Percentiles rank a stretch among this genome's conserved stretches.
phyloP scores from a whole-genome alignment of 2,329 filamentous ascomycete species.

The Fusarium buharicum region DNA sequence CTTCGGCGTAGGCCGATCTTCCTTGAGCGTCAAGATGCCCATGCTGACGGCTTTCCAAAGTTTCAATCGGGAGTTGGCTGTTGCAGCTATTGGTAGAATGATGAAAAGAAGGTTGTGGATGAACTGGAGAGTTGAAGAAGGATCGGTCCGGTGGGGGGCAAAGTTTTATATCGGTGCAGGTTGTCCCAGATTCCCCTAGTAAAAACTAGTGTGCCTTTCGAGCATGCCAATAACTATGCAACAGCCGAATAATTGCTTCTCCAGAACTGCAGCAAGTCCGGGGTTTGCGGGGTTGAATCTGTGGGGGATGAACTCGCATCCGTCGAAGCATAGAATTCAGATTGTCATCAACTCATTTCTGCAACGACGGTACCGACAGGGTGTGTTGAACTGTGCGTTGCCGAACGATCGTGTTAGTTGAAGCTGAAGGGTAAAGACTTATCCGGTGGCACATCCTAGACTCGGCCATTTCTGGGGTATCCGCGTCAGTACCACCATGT shows the following conservation, averaged over 20 bases:
- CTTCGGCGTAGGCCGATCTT: constrained; percentile 67
- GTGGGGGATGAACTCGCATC: constrained; percentile 47
- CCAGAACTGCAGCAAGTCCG: constrained; percentile 41
- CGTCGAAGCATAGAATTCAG: constrained; percentile 31
- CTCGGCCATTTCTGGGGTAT: constrained; percentile 7
- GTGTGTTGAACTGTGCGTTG: not conserved
- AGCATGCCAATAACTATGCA: constrained; percentile 18
- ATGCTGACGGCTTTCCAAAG: constrained; percentile 43
- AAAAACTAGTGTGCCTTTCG: constrained; percentile 18
- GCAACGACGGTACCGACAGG: not conserved
- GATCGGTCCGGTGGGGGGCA: constrained; percentile 29
- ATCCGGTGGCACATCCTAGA: constrained; percentile 22
- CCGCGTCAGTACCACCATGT: constrained; percentile 20
- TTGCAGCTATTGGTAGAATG: constrained; percentile 10
- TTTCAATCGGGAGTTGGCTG: not conserved
- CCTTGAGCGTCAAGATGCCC: constrained; percentile 62
- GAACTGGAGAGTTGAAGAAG: constrained; percentile 18
- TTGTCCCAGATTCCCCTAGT: constrained; percentile 25
- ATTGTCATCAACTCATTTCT: constrained; percentile 31
- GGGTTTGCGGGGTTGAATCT: constrained; percentile 45
- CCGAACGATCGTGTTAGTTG: constrained; percentile 2
- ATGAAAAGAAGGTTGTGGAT: constrained; percentile 26
- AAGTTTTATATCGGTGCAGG: constrained; percentile 37
- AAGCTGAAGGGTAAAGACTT: constrained; percentile 38
- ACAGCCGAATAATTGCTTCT: constrained; percentile 18